A percentile compares a stretch with the other conserved stretches of the same genome.
Conservation (phyloP, 768 basidiomycete species). For the Clavulina sp. region DNA sequence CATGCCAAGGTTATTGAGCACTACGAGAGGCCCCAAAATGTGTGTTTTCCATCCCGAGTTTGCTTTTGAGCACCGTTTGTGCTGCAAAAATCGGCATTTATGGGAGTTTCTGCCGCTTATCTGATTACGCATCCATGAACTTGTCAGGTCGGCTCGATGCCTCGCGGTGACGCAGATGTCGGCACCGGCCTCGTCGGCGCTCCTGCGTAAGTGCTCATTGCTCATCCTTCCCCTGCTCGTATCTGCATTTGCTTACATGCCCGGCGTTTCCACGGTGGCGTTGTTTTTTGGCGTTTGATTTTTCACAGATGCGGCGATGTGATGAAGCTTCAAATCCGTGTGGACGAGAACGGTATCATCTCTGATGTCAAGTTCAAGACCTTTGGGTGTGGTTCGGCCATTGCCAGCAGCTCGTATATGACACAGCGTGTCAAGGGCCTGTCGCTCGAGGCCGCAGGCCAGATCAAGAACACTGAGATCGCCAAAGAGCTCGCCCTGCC, state of each 20-base stretch:
- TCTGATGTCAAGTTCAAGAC: conserved; percentile 99
- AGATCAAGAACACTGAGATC: conserved; percentile 98
- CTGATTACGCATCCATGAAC: conserved; percentile 31
- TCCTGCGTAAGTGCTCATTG: conserved; percentile 55
- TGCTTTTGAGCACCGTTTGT: conserved; percentile 26
- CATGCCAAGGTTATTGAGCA: conserved; percentile 96
- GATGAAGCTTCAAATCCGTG: conserved; percentile 98
- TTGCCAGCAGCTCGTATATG: conserved; percentile 96
- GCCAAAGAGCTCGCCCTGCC: conserved; percentile 92
- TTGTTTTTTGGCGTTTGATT: not conserved
- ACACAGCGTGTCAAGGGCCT: conserved; percentile 96
- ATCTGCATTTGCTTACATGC: not conserved
- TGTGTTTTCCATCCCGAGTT: conserved; percentile 24
- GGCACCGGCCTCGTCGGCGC: conserved; percentile 97
- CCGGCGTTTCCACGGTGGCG: not conserved
- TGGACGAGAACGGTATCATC: conserved; percentile 87
- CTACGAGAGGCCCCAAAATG: conserved; percentile 95
- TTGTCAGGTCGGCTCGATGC: conserved; percentile 80
- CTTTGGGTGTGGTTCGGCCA: conserved; percentile 96
- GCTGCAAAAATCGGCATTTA: conserved; percentile 4
- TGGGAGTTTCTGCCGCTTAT: not conserved
- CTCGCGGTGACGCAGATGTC: conserved; percentile 79
- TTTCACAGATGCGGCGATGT: conserved; percentile 76
- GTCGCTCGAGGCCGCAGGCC: conserved; percentile 81
- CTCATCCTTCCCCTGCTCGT: not conserved